Base-by-base conservation (phyloP, 441 rosid genomes). In the Flueggea neowawraea region DNA sequence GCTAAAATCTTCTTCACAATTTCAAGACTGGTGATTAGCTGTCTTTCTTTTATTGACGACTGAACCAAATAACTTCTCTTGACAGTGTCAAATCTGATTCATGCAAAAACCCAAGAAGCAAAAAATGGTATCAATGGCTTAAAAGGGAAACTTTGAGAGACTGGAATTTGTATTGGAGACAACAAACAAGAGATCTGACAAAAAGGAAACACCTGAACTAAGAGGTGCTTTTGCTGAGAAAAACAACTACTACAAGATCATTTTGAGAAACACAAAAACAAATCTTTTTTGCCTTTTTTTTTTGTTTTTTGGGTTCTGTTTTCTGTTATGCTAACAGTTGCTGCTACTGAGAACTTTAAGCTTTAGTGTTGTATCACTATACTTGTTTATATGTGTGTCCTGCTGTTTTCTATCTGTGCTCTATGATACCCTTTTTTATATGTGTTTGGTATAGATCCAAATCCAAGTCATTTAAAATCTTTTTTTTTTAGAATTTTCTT, bases 131-230 rank as follows among this genome's bases (percentile, higher is more conserved):
- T 52, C 36, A 32, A 28, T 58, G 51, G 11, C 52, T 9, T 43
- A 36, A 52, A 69, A 64, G 10, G 52, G 55, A 52, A 57, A 62
- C 48, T 41, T 44, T 44, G 60, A 33, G 36, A 59, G 28, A 22
- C 28, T 22, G 28, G 28, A 22, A 22, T 22, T 22, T 22, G 28
- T 1, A 22, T 22, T 22, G 28, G 28, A 22, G 28, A 22, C 65
- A 65, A 70, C 47, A 56, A 61, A 72, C 51, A 45, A 61, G 65
- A 66, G 71, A 69, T 76, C 70, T 64, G 71, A 55, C 77, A 61
- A 45, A 43, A 43, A 43, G 12, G 53, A 54, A 67, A 17, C 66
- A 54, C 58, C 75, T 49, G 60, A 66, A 41, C 54, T 39, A 74
- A 32, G 48, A 32, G 60, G 22, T 53, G 52, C 61, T 51, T 68